Conservation (phyloP, 1,139 yeast genomes). For the Geotrichum macrosporum region DNA sequence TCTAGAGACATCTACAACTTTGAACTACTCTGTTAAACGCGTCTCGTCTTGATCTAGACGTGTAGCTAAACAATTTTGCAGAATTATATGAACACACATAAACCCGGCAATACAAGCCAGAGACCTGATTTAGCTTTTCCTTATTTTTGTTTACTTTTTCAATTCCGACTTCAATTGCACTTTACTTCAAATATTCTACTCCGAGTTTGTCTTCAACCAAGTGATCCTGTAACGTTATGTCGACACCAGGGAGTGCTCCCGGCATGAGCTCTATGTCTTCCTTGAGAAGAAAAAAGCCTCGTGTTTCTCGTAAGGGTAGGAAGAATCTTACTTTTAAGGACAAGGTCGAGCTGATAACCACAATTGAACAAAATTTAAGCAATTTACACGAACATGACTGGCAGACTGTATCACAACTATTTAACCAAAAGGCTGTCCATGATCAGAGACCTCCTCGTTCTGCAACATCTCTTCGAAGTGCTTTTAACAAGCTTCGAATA, state of each 20-base stretch:
- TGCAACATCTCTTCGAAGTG: slow-evolving; percentile 17
- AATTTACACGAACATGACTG: slow-evolving; percentile 17
- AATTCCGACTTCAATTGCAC: neutral
- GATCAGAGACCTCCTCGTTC: slow-evolving; percentile 17
- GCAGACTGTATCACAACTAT: slow-evolving; percentile 14
- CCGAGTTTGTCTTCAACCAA: too few species aligned
- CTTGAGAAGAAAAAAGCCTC: slow-evolving; percentile 12
- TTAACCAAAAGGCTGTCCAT: slow-evolving; percentile 12
- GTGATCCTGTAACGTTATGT: neutral
- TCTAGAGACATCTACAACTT: too few species aligned
- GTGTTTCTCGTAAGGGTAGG: slow-evolving; percentile 17
- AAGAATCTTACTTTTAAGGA: slow-evolving; percentile 16
- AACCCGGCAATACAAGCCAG: too few species aligned
- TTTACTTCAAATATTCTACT: too few species aligned
- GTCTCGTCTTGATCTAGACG: too few species aligned
- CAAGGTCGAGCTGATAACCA: slow-evolving; percentile 14
- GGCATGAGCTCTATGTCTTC: slow-evolving; percentile 1
- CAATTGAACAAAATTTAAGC: slow-evolving; percentile 11
- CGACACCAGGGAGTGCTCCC: neutral
- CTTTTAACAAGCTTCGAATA: slow-evolving; percentile 16
- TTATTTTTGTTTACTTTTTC: too few species aligned
- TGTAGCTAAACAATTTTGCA: too few species aligned
- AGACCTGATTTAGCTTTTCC: too few species aligned
- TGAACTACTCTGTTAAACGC: too few species aligned
- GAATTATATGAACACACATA: too few species aligned